phyloP scores from a whole-genome alignment of 179 eudicot genomes.

The Corrigiola litoralis region DNA sequence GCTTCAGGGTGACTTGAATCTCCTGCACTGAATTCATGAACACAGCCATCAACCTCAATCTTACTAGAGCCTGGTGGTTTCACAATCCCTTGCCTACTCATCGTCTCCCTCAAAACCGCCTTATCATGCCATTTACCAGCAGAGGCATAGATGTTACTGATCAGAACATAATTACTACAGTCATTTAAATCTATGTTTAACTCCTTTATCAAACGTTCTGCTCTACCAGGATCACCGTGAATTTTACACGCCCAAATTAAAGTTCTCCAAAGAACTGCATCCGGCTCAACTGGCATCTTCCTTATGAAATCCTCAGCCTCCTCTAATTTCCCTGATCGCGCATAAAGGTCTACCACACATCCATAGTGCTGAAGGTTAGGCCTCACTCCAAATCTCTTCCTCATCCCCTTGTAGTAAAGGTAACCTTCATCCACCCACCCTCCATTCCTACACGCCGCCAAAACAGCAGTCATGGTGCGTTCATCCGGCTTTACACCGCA shows the following conservation, averaged over 20 bases:
- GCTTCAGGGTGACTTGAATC: slow-evolving; percentile 34
- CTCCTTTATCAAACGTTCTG: slow-evolving; percentile 37
- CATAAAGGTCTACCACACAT: slow-evolving; percentile 50
- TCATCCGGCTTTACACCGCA: slow-evolving; percentile 41
- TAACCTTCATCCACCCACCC: slow-evolving; percentile 37
- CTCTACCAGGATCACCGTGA: slow-evolving; percentile 37
- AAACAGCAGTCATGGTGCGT: slow-evolving; percentile 43
- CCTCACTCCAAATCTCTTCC: slow-evolving; percentile 22
- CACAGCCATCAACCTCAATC: slow-evolving; percentile 32
- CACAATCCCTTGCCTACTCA: slow-evolving; percentile 29
- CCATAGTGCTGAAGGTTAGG: slow-evolving; percentile 51
- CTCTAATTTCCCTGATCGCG: slow-evolving; percentile 38
- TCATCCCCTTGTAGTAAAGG: slow-evolving; percentile 27
- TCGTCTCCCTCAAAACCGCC: slow-evolving; percentile 30
- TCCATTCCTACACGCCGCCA: slow-evolving; percentile 46
- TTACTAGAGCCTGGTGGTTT: slow-evolving; percentile 38
- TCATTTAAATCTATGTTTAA: slow-evolving; percentile 22
- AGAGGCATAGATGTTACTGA: slow-evolving; percentile 38
- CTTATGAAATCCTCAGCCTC: slow-evolving; percentile 49
- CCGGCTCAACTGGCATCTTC: slow-evolving; percentile 34
- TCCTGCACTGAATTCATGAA: slow-evolving; percentile 42
- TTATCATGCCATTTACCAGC: slow-evolving; percentile 41
- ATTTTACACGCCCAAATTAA: slow-evolving; percentile 46
- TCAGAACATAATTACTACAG: slow-evolving; percentile 29
- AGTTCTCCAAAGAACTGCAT: slow-evolving; percentile 44